Evolutionary conservation across 495 filamentous ascomycete species (phyloP), one percentile per base, ranked within the genome.

Genomic region (Tuber calosporum): DNA sequence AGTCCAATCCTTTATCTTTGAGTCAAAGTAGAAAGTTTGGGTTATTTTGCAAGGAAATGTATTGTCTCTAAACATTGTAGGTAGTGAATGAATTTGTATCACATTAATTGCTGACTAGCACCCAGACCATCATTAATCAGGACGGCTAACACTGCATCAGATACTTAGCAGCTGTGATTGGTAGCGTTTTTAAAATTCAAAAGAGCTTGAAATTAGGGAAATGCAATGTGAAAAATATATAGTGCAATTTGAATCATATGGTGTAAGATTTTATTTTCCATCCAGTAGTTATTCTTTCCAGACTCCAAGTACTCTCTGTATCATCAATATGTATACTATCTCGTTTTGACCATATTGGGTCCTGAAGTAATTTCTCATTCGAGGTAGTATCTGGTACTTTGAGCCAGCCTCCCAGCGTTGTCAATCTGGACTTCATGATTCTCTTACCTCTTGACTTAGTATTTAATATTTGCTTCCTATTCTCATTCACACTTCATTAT

Each of bases 171-270:
- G 34, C 38, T 41, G 38, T 76, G 67, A 22, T 72, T 72, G 6
- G 38, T 68, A 9, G 74, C 37, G 40, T 76, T 76, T 30, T 76
- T 67, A 53, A 76, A 76, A 4, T 53, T 67, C 38, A 75, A 73
- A 19, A 75, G 30, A 4, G 71, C 71, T 66, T 70, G 62, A 20
- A 36, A 74, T 1, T 26, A 11, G 7, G 74, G 67, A 42, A 69
- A 76, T 1, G 72, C 67, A 38, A 62, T 20, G 0, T 30, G 7
- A 40, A 76, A 74, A 67, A 76, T 76, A 26, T 22, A 7, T 53
- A 53, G 22, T 11, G 48, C 48, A 53, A 53, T 26, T 53, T 53
- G 48, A 22, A 53, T 26, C 0, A n/a, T 53, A 53, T 53, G 22
- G 22, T 53, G 6, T 9, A 53, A 22, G 7, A 53, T 53, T 53